Percentiles rank a stretch among this genome's conserved stretches.
phyloP scores from a whole-genome alignment of 768 basidiomycete species.

The Kwoniella bestiolae region DNA sequence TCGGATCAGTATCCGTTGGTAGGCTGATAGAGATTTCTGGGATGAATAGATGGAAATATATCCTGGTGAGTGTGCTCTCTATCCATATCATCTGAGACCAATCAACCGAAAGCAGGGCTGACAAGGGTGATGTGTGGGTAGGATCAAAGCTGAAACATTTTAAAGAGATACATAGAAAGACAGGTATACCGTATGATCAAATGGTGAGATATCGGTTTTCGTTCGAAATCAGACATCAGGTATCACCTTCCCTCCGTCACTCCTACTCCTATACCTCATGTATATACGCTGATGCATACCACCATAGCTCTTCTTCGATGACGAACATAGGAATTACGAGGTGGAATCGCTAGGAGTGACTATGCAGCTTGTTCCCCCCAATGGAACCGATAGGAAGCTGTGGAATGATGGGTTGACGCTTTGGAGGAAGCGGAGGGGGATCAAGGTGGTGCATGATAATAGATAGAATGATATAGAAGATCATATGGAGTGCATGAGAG shows the following conservation, averaged over 20 bases:
- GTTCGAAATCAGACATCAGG: no score
- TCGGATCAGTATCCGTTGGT: not conserved
- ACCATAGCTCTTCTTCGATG: constrained; percentile 68
- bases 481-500: no score
- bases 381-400: constrained; percentile 66
- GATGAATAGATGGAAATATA: constrained; percentile 60
- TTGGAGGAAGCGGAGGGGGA: constrained; percentile 66
- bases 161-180: constrained; percentile 70
- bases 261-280: no score
- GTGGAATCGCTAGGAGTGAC: constrained; percentile 71
- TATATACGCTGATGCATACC: constrained; percentile 2
- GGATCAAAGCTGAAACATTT: constrained; percentile 84
- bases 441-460: constrained; percentile 16
- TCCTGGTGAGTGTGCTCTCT: constrained; percentile 52
- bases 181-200: constrained; percentile 75
- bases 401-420: constrained; percentile 73
- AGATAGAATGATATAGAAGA: not conserved
- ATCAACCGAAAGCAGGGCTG: not conserved
- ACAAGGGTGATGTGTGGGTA: constrained; percentile 38
- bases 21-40: no score
- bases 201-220: constrained; percentile 64
- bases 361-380: constrained; percentile 68
- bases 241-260: not conserved
- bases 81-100: not conserved
- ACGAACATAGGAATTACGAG: constrained; percentile 68